Evolutionary conservation across 2,329 filamentous ascomycete genomes (phyloP), one percentile per base, ranked within the genome.

Genomic region (Arthrobotrys iridis): DNA sequence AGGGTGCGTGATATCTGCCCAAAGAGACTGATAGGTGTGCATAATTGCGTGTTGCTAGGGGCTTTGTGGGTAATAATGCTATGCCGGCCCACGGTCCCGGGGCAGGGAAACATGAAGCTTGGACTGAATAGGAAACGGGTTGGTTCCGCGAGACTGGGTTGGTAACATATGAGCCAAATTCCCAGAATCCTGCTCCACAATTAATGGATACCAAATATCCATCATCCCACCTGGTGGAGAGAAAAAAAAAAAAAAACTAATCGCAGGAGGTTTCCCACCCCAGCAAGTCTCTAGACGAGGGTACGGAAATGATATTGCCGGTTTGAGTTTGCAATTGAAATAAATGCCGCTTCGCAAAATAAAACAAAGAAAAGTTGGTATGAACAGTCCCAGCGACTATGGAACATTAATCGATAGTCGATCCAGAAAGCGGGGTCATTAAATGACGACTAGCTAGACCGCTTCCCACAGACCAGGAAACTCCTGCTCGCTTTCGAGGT

Each of bases 121-220:
- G 22, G 70, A 66, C 70, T 37, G 33, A 62, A 62, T 60, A 50
- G 70, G 62, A 62, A 73, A 64, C 60, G 70, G 60, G 55, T 67
- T 62, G 62, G 60, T 66, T 74, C 70, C 70, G 70, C 70, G 62
- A 66, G 57, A 74, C 70, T 74, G 70, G 70, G 70, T 74, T 66
- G 70, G 62, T 65, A 65, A 62, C 41, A 52, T 64, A 41, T 62
- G 60, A 66, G 60, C 70, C 70, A 74, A 74, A 74, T 74, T 66
- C 70, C 70, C 52, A 74, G 70, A 74, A 59, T 64, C 30, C 48
- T 62, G 43, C 60, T 45, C 68, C 68, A 43, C 52, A 30, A 71
- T 71, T 71, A 37, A 55, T 57, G 28, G 43, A 59, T 50, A 46
- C 65, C 65, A 62, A 68, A 70, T 67, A 48, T 60, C 50, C 63